Evolutionary conservation across 2,329 filamentous ascomycete genomes (phyloP), one percentile per base, ranked within the genome.

Genomic region (Aspergillus versicolor): DNA sequence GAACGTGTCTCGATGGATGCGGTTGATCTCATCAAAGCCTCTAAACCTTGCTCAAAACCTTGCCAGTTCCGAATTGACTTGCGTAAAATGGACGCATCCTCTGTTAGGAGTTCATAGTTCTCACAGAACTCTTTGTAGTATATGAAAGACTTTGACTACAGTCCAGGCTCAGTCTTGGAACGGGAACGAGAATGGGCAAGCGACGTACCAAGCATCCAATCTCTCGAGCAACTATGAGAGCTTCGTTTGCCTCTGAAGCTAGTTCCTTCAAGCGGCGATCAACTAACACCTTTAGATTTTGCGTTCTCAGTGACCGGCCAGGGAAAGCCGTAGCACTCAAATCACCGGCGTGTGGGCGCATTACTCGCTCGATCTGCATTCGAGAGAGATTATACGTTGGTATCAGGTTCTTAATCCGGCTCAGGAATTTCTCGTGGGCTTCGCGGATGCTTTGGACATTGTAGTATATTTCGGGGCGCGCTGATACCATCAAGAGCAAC

Each of bases 81-180:
- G 61, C 89, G 85, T 15, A 88, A 82, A 24, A 87, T 81, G 34
- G 87, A 84, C 37, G 95, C 78, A 61, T 96, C 91, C 62, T 89
- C 86, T 46, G 89, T 86, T 80, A 97, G 89, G 63, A 91, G 81
- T 64, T 95, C 91, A 73, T 94, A 96, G 69, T 93, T 93, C 51
- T 89, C 89, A 37, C 90, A 90, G 71, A 96, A 99, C 65, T 96
- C 90, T 75, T 96, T 90, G 70, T 99, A 99, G 49, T 88, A 81
- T 69, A 90, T 89, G 75, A 97, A 94, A 0, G 87, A 86, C 58
- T 85, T 84, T 77, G 95, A 88, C 90, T 96, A 61, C 19, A 13
- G 67, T 77, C 85, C 68, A 71, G 79, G 79, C 83, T 64, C 77
- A 57, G n/a, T 15, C 11, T 34, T 24, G 6, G 3, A 22, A 30